Evolutionary conservation across 768 basidiomycete genomes (phyloP), one percentile per base, ranked within the genome.

Genomic region (Tephrocybe sp.): DNA sequence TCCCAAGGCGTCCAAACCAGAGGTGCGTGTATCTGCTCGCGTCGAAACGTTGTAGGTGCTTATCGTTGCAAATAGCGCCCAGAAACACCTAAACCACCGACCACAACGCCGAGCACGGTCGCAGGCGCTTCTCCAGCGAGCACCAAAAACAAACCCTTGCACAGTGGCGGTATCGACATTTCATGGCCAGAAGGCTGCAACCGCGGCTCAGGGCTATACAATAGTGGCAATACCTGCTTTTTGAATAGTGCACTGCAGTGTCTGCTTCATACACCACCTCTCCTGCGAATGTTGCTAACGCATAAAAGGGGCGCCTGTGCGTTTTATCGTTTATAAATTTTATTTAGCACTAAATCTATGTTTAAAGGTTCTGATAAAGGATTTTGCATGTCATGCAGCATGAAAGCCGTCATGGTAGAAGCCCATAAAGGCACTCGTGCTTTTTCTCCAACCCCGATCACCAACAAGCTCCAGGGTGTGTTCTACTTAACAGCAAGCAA

Each of bases 201-300:
- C 47, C 65, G 78, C 45, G 87, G 80, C 35, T 67, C 63, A 44
- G 94, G 94, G 1, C 71, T 98, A 40, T 75, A 80, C 62, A 98
- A 98, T 68, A 85, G 73, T 22, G 92, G 92, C 40, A 98, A 98
- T 63, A 96, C 92, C 1, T 99, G 97, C 69, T 99, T 96, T 67
- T 73, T 98, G 60, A 99, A 99, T 67, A 93, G 92, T 58, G 90
- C 87, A 17, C 70, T 98, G 43, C 97, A 99, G 71, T 93, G 92
- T 60, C 78, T 98, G 44, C 68, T 97, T 12, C 94, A 98, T 62
- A 98, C 96, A 0, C 84, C 94, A 8, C 92, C 95, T 2, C 76
- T 99, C 20, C 74, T 93, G 33, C 79, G 77, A 54, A 62, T 87
- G 38, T 65, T 92, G 34, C 46, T 69, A 36, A 65, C 65, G 7